Percentiles rank a stretch among this genome's conserved stretches.
Conservation (phyloP, 306 rosid genomes). For the Rubus parviflorus region DNA sequence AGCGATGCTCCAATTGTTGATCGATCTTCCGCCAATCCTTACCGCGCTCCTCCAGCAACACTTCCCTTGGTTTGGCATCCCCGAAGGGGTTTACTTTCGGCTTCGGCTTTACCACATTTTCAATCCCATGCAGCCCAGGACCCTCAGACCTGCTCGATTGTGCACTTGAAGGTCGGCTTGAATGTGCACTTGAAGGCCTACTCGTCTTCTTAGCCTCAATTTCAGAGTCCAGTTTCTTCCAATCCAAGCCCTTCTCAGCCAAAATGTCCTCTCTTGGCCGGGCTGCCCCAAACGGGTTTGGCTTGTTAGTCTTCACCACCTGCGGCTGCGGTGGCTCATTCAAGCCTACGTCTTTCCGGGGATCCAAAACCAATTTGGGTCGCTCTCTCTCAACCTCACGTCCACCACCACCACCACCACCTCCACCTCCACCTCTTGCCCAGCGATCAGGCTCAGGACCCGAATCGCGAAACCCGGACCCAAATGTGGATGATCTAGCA, state of each 20-base stretch:
- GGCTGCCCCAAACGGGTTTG: constrained; percentile 83
- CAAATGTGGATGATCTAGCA: constrained; percentile 64
- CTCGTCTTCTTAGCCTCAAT: constrained; percentile 82
- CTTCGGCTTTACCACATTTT: constrained; percentile 52
- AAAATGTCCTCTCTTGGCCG: constrained; percentile 91
- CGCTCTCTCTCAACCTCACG: constrained; percentile 60
- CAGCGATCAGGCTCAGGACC: constrained; percentile 72
- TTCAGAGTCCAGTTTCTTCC: constrained; percentile 85
- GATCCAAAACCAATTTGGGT: constrained; percentile 74
- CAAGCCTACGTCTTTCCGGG: constrained; percentile 45
- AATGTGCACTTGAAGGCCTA: constrained; percentile 80
- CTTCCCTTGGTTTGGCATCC: constrained; percentile 95
- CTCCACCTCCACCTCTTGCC: constrained; percentile 47
- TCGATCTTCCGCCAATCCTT: constrained; percentile 95
- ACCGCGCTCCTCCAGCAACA: constrained; percentile 78
- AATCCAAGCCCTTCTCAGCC: constrained; percentile 92
- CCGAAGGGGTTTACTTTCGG: constrained; percentile 93
- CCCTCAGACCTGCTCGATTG: constrained; percentile 87
- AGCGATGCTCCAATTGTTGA: constrained; percentile 77
- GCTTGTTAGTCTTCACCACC: constrained; percentile 53
- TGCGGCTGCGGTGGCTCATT: constrained; percentile 28
- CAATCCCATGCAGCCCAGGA: constrained; percentile 56
- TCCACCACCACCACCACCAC: constrained; percentile 42
- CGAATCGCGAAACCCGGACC: constrained; percentile 67
- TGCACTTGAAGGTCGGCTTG: constrained; percentile 92